These are phyloP conservation scores for Pleurotus sapidus DNA, from an alignment of 768 basidiomycete species.

Conservation along the genomic window DNA sequence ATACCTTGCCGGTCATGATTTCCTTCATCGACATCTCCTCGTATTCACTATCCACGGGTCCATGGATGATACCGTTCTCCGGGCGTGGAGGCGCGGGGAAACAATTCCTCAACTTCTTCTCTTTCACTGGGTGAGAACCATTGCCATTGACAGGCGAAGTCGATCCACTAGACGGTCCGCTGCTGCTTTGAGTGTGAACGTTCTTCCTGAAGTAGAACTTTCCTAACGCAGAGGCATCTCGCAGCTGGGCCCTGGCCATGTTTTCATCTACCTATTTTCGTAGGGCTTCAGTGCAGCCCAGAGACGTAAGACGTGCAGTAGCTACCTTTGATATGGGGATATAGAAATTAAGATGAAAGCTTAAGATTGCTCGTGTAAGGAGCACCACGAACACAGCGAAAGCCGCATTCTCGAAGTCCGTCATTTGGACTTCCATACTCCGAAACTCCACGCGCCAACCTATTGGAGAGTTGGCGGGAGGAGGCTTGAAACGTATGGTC, in stretches of 20 bases:
- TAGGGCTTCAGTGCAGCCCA: neutral
- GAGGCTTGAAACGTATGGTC: slow-evolving; percentile 97
- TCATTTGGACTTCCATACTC: slow-evolving; percentile 98
- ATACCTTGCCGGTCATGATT: slow-evolving; percentile 91
- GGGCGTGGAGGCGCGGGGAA: slow-evolving; percentile 60
- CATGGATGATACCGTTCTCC: slow-evolving; percentile 36
- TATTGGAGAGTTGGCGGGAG: slow-evolving; percentile 87
- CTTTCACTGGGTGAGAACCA: slow-evolving; percentile 42
- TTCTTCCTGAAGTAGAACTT: slow-evolving; percentile 91
- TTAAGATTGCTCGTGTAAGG: slow-evolving; percentile 89
- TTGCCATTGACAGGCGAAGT: slow-evolving; percentile 33
- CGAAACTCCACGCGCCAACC: slow-evolving; percentile 99
- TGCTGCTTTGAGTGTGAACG: slow-evolving; percentile 62
- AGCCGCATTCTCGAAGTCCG: slow-evolving; percentile 98
- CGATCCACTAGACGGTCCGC: slow-evolving; percentile 44
- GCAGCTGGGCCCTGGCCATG: slow-evolving; percentile 84
- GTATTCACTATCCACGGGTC: slow-evolving; percentile 76
- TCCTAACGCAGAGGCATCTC: slow-evolving; percentile 70
- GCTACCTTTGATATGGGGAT: slow-evolving; percentile 92
- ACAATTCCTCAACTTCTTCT: slow-evolving; percentile 69
- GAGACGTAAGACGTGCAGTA: neutral
- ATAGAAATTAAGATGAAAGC: slow-evolving; percentile 91
- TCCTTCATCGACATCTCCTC: slow-evolving; percentile 91
- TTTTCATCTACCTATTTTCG: slow-evolving; percentile 86
- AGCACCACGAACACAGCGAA: slow-evolving; percentile 94